These are phyloP conservation scores for Ocimum tenuiflorum DNA, from an alignment of 257 asterid species.

Conservation along the genomic window DNA sequence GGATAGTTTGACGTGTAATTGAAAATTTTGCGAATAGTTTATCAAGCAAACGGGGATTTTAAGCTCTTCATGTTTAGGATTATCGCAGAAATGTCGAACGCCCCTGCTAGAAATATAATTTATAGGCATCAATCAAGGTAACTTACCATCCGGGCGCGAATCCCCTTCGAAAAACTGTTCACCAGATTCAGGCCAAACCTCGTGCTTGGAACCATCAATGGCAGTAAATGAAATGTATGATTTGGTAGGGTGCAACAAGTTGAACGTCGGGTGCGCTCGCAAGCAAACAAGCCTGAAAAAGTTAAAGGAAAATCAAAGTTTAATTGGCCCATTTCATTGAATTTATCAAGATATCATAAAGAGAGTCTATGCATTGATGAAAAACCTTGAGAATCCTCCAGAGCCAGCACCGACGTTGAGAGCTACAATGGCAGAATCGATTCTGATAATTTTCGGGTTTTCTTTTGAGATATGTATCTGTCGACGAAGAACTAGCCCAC, in stretches of 20 bases:
- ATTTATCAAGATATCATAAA: background rate
- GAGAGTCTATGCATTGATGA: slow-evolving; percentile 1
- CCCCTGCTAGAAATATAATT: no score
- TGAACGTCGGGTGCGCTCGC: slow-evolving; percentile 75
- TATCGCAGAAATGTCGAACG: background rate
- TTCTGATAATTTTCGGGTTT: slow-evolving; percentile 42
- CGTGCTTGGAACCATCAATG: slow-evolving; percentile 62
- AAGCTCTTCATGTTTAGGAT: background rate
- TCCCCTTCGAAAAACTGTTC: slow-evolving; percentile 58
- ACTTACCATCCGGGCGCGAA: slow-evolving; percentile 60
- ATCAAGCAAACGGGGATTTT: no score
- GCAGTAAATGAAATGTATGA: slow-evolving; percentile 57
- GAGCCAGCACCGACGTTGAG: slow-evolving; percentile 82
- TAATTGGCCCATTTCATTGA: background rate
- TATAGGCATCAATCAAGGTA: background rate
- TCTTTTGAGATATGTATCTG: slow-evolving; percentile 49
- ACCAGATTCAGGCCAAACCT: slow-evolving; percentile 62
- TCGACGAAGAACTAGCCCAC: slow-evolving; percentile 60
- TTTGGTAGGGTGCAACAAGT: slow-evolving; percentile 63
- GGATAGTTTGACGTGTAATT: no score
- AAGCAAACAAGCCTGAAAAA: slow-evolving; percentile 80
- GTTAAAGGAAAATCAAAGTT: background rate
- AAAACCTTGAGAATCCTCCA: slow-evolving; percentile 85
- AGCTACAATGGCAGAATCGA: slow-evolving; percentile 66
- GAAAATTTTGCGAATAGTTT: no score